Conservation (phyloP, 495 filamentous ascomycete species). For the Penicillium arizonense region DNA sequence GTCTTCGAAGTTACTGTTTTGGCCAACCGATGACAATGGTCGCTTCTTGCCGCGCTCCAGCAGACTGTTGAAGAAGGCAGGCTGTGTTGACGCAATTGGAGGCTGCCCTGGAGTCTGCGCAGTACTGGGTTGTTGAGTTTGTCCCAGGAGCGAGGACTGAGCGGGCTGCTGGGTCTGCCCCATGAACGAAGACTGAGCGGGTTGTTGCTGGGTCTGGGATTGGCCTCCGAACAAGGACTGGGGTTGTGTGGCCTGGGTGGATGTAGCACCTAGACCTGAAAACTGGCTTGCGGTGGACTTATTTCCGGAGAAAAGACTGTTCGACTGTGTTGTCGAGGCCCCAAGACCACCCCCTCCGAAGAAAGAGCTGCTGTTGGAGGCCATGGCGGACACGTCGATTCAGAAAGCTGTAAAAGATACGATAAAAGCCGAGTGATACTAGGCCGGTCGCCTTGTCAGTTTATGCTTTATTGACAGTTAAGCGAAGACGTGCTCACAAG, state of each 20-base stretch:
- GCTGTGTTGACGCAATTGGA: slow-evolving; percentile 40
- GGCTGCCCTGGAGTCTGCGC: slow-evolving; percentile 17
- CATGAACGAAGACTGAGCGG: slow-evolving; percentile 29
- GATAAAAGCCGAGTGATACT: not conserved
- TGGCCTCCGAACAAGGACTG: slow-evolving; percentile 30
- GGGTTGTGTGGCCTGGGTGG: slow-evolving; percentile 24
- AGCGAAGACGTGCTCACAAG: slow-evolving; percentile 8
- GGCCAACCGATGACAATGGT: slow-evolving; percentile 35
- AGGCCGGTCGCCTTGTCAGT: not conserved
- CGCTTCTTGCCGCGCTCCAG: slow-evolving; percentile 68
- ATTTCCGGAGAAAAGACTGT: slow-evolving; percentile 35
- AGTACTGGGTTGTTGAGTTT: slow-evolving; percentile 22
- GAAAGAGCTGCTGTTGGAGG: slow-evolving; percentile 30
- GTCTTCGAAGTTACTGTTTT: slow-evolving; percentile 44
- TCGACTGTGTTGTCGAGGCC: slow-evolving; percentile 23
- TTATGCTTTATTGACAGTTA: not conserved
- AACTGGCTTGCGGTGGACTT: slow-evolving; percentile 28
- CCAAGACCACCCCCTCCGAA: slow-evolving; percentile 37
- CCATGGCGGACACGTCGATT: slow-evolving; percentile 10
- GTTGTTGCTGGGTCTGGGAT: slow-evolving; percentile 33
- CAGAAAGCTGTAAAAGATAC: not conserved
- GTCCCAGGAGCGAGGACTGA: slow-evolving; percentile 33
- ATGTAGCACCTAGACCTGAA: not conserved
- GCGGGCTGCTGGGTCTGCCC: slow-evolving; percentile 29
- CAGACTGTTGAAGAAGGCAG: slow-evolving; percentile 84